Percentiles rank a stretch among this genome's conserved stretches.
phyloP scores from a whole-genome alignment of 177 flowering plant species.

The Vitis hybrid region DNA sequence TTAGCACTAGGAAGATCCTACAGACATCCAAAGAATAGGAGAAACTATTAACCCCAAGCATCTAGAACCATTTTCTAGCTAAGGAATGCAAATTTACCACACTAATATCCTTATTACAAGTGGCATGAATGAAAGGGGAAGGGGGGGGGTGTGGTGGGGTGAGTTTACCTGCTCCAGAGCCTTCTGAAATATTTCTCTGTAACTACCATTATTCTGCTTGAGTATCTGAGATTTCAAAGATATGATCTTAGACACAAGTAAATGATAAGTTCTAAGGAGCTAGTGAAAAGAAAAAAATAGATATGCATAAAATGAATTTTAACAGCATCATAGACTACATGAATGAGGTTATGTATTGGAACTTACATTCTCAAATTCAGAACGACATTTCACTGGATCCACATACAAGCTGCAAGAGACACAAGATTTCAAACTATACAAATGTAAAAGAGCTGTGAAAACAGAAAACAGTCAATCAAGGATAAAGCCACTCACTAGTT shows the following conservation, averaged over 20 bases:
- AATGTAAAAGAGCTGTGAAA: not conserved
- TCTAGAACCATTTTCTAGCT: not conserved
- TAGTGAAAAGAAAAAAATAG: not conserved
- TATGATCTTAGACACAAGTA: not conserved
- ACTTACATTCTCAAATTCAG: constrained; percentile 54
- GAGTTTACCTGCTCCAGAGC: constrained; percentile 46
- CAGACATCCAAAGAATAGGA: constrained; percentile 11
- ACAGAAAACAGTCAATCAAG: constrained; percentile 2
- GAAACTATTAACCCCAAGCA: constrained; percentile 1
- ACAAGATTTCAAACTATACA: not conserved
- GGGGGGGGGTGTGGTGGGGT: not conserved
- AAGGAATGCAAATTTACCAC: not conserved
- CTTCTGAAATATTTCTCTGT: constrained; percentile 34
- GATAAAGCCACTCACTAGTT: constrained; percentile 35
- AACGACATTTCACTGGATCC: constrained; percentile 35
- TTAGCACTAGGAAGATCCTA: constrained; percentile 34
- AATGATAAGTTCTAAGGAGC: not conserved
- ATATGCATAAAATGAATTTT: not conserved
- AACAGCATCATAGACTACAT: not conserved
- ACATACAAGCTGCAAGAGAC: constrained; percentile 44
- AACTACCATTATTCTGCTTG: constrained; percentile 35
- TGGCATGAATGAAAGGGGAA: not conserved
- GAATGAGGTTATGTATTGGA: not conserved
- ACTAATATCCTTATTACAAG: not conserved
- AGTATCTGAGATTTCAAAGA: constrained; percentile 33